Evolutionary conservation across 306 rosid species (phyloP), one percentile per base, ranked within the genome.

Genomic region (Pyrus communis): DNA sequence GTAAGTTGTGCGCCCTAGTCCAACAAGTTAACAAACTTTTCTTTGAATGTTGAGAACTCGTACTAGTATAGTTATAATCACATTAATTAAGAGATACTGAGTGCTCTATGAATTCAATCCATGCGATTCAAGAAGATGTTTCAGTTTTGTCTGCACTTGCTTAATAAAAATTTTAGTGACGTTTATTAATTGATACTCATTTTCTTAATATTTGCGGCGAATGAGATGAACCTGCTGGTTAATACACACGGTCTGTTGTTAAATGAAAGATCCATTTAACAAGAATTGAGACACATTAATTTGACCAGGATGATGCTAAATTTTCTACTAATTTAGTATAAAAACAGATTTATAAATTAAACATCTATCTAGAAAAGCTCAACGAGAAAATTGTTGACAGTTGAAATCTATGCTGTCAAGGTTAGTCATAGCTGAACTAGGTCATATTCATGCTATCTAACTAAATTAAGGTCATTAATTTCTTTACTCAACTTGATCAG

Each of bases 201-300:
- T 40, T 40, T 40, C 45, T 40, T 40, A 40, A 9, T 54, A 8
- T 9, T 54, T 54, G 10, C 4, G 59, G 59, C 23, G 59, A 54
- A 54, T 19, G 59, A n/a, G 19, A 23, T 5, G 59, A n/a, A 54
- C 59, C 23, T 54, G 59, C 22, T 54, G 59, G 9, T 54, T 19
- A 19, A 11, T 58, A 69, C 35, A 65, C 79, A 45, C 49, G 68
- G 80, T 13, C 12, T 40, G 58, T 77, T 67, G 79, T 69, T 58
- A 46, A 67, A 74, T 27, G 85, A 70, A 55, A 28, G 60, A 74
- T 60, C 9, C 89, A 63, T 59, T 35, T 60, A 75, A 73, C 84
- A 68, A 75, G 27, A 55, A 55, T 55, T 8, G 9, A n/a, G 46
- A 42, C 31, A 28, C 13, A 22, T 60, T 73, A 4, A 73, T 49